phyloP scores from a whole-genome alignment of 2,329 filamentous ascomycete genomes.

The Cordyceps javanica region DNA sequence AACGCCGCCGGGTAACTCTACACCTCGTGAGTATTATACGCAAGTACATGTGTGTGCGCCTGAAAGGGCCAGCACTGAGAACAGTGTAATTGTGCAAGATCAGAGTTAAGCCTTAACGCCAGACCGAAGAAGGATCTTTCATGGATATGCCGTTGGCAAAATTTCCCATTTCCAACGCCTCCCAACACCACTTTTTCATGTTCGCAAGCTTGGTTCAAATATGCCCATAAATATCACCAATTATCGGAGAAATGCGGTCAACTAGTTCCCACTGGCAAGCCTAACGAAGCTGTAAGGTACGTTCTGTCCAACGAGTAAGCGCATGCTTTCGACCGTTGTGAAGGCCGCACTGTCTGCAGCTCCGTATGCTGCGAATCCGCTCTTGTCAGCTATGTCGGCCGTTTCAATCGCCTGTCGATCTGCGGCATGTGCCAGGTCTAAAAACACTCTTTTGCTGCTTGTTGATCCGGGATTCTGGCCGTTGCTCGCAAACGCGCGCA shows the following conservation, averaged over 20 bases:
- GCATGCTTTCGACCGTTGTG: constrained; percentile 74
- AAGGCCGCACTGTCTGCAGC: constrained; percentile 76
- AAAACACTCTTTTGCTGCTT: constrained; percentile 61
- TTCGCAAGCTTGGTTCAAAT: background rate
- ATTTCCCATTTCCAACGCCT: background rate
- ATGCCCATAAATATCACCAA: background rate
- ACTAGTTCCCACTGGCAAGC: constrained; percentile 52
- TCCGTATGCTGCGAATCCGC: constrained; percentile 74
- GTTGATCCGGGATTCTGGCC: constrained; percentile 23
- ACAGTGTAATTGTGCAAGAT: background rate
- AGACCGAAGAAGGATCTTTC: background rate
- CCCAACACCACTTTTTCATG: background rate
- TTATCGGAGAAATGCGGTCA: constrained; percentile 32
- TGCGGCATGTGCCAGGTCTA: constrained; percentile 64
- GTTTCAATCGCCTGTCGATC: constrained; percentile 56
- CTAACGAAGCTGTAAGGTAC: constrained; percentile 84
- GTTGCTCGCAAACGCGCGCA: constrained; percentile 60
- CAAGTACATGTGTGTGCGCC: background rate
- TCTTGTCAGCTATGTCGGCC: constrained; percentile 61
- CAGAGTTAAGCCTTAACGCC: background rate
- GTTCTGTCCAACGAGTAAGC: constrained; percentile 76
- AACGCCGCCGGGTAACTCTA: no score
- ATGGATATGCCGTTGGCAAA: background rate
- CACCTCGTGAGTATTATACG: background rate
- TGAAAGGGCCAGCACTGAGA: background rate